Evolutionary conservation across 2,329 filamentous ascomycete genomes (phyloP).

Genomic region (Diplodia mutila): DNA sequence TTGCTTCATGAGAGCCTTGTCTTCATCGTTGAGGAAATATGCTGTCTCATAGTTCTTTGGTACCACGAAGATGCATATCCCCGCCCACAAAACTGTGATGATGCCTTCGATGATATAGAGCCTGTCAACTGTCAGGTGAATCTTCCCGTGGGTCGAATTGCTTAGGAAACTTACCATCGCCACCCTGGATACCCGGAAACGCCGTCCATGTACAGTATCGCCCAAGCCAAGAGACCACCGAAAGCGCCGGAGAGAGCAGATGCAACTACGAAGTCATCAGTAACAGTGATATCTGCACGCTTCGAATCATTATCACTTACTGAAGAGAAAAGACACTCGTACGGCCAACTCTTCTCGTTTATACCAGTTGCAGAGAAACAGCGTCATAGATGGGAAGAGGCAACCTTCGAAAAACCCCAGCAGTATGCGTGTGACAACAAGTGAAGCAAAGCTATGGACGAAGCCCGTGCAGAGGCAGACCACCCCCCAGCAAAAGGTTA

Average conservation of each 20-base stretch:
- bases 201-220: constrained; percentile 38
- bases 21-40: constrained; percentile 38
- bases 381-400: constrained; percentile 38
- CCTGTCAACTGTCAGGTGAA: constrained; percentile 26
- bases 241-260: constrained; percentile 36
- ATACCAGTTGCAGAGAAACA: constrained; percentile 39
- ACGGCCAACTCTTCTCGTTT: constrained; percentile 38
- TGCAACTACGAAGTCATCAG: constrained; percentile 27
- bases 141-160: neutral
- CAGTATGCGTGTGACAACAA: constrained; percentile 33
- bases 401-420: constrained; percentile 40
- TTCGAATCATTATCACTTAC: constrained; percentile 1
- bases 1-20: constrained; percentile 40
- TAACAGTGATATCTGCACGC: neutral
- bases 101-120: constrained; percentile 40
- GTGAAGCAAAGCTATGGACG: constrained; percentile 32
- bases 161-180: constrained; percentile 32
- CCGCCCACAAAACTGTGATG: constrained; percentile 37
- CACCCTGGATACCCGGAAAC: constrained; percentile 34
- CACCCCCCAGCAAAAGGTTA: constrained; percentile 36
- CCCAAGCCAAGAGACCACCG: constrained; percentile 37
- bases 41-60: constrained; percentile 40
- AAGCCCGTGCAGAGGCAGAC: constrained; percentile 37
- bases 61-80: constrained; percentile 37
- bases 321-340: constrained; percentile 37